Evolutionary conservation across 2,329 filamentous ascomycete species (phyloP).

Genomic region (Pseudogymnoascus sp.): DNA sequence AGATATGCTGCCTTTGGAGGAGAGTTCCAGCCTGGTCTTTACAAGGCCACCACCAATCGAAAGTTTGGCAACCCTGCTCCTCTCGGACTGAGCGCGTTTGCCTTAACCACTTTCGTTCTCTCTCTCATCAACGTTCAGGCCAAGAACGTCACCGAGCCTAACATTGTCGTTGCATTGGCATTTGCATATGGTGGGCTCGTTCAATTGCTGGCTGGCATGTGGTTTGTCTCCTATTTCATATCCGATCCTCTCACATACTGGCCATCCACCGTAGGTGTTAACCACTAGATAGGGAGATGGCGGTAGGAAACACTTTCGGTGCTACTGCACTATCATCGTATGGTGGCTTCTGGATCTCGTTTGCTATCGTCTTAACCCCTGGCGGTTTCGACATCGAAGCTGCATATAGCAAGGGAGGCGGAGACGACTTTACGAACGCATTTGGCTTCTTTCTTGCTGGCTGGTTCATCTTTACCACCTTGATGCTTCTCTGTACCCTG

Average conservation of each 20-base stretch:
- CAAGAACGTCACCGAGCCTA: constrained; percentile 38
- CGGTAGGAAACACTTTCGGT: constrained; percentile 57
- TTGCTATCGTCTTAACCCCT: constrained; percentile 51
- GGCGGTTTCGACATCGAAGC: constrained; percentile 46
- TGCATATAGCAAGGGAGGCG: constrained; percentile 23
- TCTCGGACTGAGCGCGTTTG: constrained; percentile 53
- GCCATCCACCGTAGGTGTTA: no score
- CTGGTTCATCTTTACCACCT: constrained; percentile 58
- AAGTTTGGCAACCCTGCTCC: constrained; percentile 56
- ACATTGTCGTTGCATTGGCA: constrained; percentile 48
- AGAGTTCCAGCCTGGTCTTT: constrained; percentile 53
- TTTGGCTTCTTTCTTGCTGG: constrained; percentile 52
- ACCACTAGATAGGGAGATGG: constrained; percentile 46
- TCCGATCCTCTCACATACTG: background rate
- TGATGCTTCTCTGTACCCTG: constrained; percentile 50
- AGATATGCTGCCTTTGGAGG: constrained; percentile 48
- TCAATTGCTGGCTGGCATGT: constrained; percentile 64
- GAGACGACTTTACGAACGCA: constrained; percentile 39
- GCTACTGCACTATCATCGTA: constrained; percentile 56
- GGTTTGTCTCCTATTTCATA: constrained; percentile 34
- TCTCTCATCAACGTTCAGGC: constrained; percentile 50
- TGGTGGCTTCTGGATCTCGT: constrained; percentile 55
- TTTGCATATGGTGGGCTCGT: constrained; percentile 60
- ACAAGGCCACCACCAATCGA: constrained; percentile 43
- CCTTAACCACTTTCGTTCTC: constrained; percentile 55